These are phyloP conservation scores for Pestalotiopsis sp. DNA, from an alignment of 2,329 filamentous ascomycete genomes.

Conservation along the genomic window DNA sequence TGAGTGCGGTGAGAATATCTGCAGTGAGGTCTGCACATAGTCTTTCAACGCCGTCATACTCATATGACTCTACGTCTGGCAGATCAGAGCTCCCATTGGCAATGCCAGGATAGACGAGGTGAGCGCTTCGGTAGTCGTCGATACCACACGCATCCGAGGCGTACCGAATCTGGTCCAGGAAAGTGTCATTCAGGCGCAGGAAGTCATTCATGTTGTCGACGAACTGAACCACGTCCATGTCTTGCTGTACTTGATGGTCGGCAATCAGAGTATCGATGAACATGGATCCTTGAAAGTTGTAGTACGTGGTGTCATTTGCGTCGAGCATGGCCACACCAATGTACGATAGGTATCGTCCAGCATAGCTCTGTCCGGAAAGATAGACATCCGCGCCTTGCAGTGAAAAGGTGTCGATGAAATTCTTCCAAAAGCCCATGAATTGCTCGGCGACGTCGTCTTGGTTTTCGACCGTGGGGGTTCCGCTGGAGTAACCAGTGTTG, in stretches of 20 bases:
- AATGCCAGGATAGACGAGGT: constrained; percentile 60
- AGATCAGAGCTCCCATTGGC: constrained; percentile 47
- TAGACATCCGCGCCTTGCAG: constrained; percentile 47
- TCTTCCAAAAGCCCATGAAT: constrained; percentile 70
- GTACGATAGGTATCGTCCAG: constrained; percentile 51
- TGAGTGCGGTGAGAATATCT: constrained; percentile 45
- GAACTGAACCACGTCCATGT: constrained; percentile 52
- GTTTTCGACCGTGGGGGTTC: constrained; percentile 59
- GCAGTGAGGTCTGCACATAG: constrained; percentile 22
- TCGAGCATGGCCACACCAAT: constrained; percentile 50
- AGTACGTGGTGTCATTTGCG: constrained; percentile 42
- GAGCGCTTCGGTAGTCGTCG: constrained; percentile 48
- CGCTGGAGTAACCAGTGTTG: constrained; percentile 66
- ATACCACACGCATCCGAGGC: constrained; percentile 54
- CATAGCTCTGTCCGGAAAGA: constrained; percentile 51
- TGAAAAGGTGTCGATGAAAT: constrained; percentile 51
- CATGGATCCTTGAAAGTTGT: constrained; percentile 50
- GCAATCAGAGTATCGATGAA: constrained; percentile 64
- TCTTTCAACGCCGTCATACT: constrained; percentile 55
- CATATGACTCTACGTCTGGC: constrained; percentile 36
- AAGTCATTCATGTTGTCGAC: constrained; percentile 52
- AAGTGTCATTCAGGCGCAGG: constrained; percentile 56
- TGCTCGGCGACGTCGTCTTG: constrained; percentile 66
- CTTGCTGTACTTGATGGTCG: constrained; percentile 36
- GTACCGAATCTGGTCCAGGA: constrained; percentile 48